phyloP scores from a whole-genome alignment of 2,329 filamentous ascomycete species.

The Amauroascus verrucosus region DNA sequence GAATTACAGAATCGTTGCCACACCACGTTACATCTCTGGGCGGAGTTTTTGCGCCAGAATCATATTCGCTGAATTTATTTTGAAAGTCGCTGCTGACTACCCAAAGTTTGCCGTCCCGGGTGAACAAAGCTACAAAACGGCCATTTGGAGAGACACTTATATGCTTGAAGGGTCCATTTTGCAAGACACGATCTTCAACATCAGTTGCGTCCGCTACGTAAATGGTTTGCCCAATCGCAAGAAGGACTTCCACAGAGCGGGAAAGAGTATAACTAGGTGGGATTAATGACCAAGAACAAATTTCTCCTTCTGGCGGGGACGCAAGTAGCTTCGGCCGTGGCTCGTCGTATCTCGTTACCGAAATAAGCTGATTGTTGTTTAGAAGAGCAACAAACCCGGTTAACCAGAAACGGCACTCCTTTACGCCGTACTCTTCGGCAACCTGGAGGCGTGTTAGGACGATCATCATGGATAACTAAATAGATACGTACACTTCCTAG shows the following conservation, averaged over 20 bases:
- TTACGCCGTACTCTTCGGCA: slow-evolving; percentile 76
- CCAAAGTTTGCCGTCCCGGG: slow-evolving; percentile 72
- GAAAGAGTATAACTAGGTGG: slow-evolving; percentile 82
- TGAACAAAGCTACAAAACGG: slow-evolving; percentile 78
- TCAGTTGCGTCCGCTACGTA: slow-evolving; percentile 81
- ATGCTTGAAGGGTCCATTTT: slow-evolving; percentile 86
- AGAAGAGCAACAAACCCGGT: slow-evolving; percentile 88
- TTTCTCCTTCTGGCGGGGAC: slow-evolving; percentile 61
- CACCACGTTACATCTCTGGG: slow-evolving; percentile 93
- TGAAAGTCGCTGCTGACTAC: slow-evolving; percentile 95
- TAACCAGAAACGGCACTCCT: slow-evolving; percentile 83
- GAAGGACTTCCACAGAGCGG: slow-evolving; percentile 79
- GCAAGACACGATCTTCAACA: slow-evolving; percentile 79
- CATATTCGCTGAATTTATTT: slow-evolving; percentile 80
- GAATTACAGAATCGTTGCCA: slow-evolving; percentile 81
- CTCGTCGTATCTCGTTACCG: slow-evolving; percentile 82
- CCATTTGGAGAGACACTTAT: slow-evolving; percentile 87
- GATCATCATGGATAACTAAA: background rate
- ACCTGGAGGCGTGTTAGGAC: slow-evolving; percentile 38
- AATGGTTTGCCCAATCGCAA: slow-evolving; percentile 75
- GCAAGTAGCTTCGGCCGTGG: slow-evolving; percentile 78
- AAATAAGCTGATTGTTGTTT: slow-evolving; percentile 74
- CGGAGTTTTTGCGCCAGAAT: slow-evolving; percentile 72
- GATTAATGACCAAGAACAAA: slow-evolving; percentile 82
- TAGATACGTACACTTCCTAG: slow-evolving; percentile 56